Evolutionary conservation across 1,284 basidiomycete genomes (phyloP), one percentile per base, ranked within the genome.

Genomic region (Heliocybe sulcata): DNA sequence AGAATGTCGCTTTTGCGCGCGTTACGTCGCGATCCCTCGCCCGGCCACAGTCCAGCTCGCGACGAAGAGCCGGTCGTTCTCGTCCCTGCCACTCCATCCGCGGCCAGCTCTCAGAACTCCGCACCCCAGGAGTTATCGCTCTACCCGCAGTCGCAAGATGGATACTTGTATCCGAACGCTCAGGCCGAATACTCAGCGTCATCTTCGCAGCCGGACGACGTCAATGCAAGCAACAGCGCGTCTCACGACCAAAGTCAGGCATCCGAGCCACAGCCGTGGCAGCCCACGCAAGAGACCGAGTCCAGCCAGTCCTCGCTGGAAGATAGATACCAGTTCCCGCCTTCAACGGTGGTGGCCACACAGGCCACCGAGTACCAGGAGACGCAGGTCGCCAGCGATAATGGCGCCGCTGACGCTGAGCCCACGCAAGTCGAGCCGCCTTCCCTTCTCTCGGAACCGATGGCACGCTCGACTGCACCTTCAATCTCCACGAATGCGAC

Each of bases 31-130:
- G 35, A n/a, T 2, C 19, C 25, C 10, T 27, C 61, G 16, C 22
- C 8, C 8, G 4, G 10, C 20, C 10, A 22, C 47, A 49, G 23
- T n/a, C 47, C 47, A 16, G 10, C 47, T 3, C 47, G 20, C 16
- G 20, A 6, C 14, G 47, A n/a, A n/a, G n/a, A n/a, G n/a, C n/a
- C 12, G 38, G n/a, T 16, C 20, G 55, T 80, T 29, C 69, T 80
- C 8, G 79, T 80, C 3, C 73, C 68, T 53, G 67, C 74, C 38
- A 79, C 80, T 45, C 79, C 77, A 16, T 76, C 74, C 2, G 63
- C 69, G 51, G 75, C 60, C 19, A 59, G 55, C 53, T 67, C 62
- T 50, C 59, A 60, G n/a, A 57, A 54, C 35, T 38, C 50, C 19
- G 49, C 48, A 20, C 59, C 57, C 19, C 38, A 58, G 45, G 23